Evolutionary conservation across 2,329 filamentous ascomycete genomes (phyloP), one percentile per base, ranked within the genome.

Genomic region (Xylaria arbuscula): DNA sequence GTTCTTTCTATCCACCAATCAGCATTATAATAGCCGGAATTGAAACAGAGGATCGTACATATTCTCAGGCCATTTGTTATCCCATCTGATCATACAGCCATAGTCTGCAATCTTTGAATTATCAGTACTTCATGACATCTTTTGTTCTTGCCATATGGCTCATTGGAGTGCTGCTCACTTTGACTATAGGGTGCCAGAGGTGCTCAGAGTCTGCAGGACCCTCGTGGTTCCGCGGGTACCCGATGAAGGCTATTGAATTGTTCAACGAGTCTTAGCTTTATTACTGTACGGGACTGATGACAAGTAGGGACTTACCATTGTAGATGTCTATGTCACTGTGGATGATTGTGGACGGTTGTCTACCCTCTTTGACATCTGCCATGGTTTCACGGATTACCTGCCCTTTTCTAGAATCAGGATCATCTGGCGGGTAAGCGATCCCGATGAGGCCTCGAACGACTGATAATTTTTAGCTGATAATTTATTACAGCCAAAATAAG

Each of bases 21-120:
- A 70, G 61, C 13, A 15, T 5, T 5, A 22, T 40, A 17, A 15
- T 9, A 1, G 45, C 8, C 19, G 2, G 36, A 8, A 3, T 6
- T 6, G 1, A 32, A 28, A 19, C 3, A 28, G 4, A 24, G 7
- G 10, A 56, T n/a, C 53, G n/a, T 51, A 70, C 68, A 19, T 28
- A 9, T 13, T 0, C 19, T 19, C 0, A n/a, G 1, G 8, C 68
- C 68, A 70, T 0, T 10, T 1, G n/a, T 65, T 36, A 22, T 60
- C 19, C 68, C 68, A 70, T 15, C 58, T 22, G 34, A 59, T n/a
- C 68, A 68, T 70, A 28, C 61, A 68, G 3, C 68, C 68, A 28
- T 70, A 70, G 34, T 70, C 68, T 10, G 53, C 68, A 56, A 70
- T 68, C 68, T 70, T n/a, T n/a, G 28, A 1, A 42, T 48, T 8